A percentile compares a stretch with the other conserved stretches of the same genome.
Evolutionary conservation across 768 basidiomycete species (phyloP).

Genomic region (Lentinula boryana): DNA sequence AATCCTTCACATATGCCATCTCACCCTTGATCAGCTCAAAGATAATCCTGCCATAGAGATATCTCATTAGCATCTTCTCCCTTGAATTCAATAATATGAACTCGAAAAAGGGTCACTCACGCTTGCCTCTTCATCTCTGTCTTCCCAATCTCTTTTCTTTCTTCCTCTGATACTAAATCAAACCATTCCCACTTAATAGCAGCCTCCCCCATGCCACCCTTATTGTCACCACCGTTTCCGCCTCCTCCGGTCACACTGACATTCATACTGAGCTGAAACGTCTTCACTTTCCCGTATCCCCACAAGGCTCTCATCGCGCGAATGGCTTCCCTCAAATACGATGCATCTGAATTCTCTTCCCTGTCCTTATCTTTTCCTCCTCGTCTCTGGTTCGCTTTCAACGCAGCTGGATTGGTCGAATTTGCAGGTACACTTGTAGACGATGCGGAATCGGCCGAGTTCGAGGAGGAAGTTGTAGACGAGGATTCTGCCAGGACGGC

Average conservation of each 20-base stretch:
- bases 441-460: not conserved
- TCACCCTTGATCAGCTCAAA: constrained; percentile 95
- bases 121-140: constrained; percentile 79
- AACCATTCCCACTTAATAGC: constrained; percentile 88
- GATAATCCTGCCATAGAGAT: constrained; percentile 53
- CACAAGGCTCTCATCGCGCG: constrained; percentile 80
- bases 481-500: not conserved
- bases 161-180: constrained; percentile 70
- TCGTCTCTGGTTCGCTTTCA: not conserved
- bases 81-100: too few species aligned
- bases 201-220: constrained; percentile 17
- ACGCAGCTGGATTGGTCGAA: not conserved
- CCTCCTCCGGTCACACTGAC: constrained; percentile 35
- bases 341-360: constrained; percentile 73
- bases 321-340: constrained; percentile 80
- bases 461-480: not conserved
- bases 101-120: constrained; percentile 39
- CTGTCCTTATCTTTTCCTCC: constrained; percentile 11
- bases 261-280: constrained; percentile 89
- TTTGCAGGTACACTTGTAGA: not conserved
- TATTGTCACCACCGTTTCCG: not conserved
- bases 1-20: constrained; percentile 90
- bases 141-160: constrained; percentile 56
- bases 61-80: not conserved
- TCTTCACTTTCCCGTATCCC: constrained; percentile 72